These are phyloP conservation scores for Dimocarpus longan DNA, from an alignment of 345 rosid species.

Conservation along the genomic window DNA sequence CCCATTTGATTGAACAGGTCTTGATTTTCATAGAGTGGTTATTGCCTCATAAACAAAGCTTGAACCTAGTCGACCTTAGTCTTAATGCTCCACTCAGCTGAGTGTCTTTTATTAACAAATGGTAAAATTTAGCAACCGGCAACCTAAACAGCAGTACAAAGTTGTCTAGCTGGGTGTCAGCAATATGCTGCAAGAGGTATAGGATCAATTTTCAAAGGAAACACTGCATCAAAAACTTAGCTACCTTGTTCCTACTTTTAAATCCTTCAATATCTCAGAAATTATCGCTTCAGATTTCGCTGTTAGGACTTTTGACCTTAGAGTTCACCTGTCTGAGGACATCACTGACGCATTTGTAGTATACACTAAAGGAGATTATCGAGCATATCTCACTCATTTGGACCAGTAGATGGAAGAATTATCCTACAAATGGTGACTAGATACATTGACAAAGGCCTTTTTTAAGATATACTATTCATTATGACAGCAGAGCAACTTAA, in stretches of 20 bases:
- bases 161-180: not conserved
- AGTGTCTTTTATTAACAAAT: not conserved
- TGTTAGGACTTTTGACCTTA: not conserved
- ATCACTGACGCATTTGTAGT: not conserved
- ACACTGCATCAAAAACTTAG: not conserved
- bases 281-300: not conserved
- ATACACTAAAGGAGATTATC: not conserved
- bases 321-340: not conserved
- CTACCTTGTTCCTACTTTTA: not conserved
- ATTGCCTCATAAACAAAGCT: not conserved
- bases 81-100: not conserved
- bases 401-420: not conserved
- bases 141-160: not conserved
- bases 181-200: not conserved
- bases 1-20: not conserved
- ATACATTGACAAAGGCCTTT: not conserved
- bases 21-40: not conserved
- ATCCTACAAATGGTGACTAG: not conserved
- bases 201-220: not conserved
- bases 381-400: not conserved
- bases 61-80: not conserved
- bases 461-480: not conserved
- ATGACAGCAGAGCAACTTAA: not conserved
- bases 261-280: not conserved
- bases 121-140: not conserved